Evolutionary conservation across 192 early-diverging fungal genomes (phyloP), one percentile per base, ranked within the genome.

Genomic region (Spizellomyces sp.): DNA sequence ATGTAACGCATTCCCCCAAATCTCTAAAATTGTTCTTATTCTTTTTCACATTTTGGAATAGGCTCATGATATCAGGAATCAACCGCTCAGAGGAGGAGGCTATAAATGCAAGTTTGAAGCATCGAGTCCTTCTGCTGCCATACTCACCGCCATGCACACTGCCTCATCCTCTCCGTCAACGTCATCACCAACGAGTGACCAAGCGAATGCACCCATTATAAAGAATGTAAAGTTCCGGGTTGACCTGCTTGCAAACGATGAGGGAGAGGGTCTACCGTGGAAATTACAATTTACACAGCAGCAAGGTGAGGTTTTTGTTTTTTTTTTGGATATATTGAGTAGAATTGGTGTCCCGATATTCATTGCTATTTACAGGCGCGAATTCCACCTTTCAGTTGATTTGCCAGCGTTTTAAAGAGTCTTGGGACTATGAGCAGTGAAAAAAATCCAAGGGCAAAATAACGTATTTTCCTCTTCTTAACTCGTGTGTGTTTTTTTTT

Each of bases 181-280:
- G 19, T 15, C 10, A 36, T 58, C 27, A 15, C 27, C 57, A 22
- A 43, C 9, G 19, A 57, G 41, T 58, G 62, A 42, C 22, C 76
- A 36, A 36, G 27, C 1, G 27, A 36, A 36, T 36, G 1, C 27
- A 36, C 27, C 27, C 12, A 36, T 42, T 5, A n/a, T 62, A 4
- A 77, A 82, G 61, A 64, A 46, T 47, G 67, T 75, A 42, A 83
- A 81, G 55, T 83, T 83, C 54, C 81, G 77, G 42, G 75, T 83
- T 52, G 82, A 83, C 22, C 67, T 83, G 9, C 22, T 71, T 19
- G 9, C 65, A 9, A 48, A 60, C n/a, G 52, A 76, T 8, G 54
- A 45, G 27, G 58, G 36, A 14, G 36, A 17, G 14, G 17, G 14
- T 41, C 5, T 41, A 61, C 14, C 22, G 7, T 36, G 57, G 7